A percentile compares a stretch with the other conserved stretches of the same genome.
phyloP scores from a whole-genome alignment of 495 filamentous ascomycete species.

The Pyrenula aspistea region DNA sequence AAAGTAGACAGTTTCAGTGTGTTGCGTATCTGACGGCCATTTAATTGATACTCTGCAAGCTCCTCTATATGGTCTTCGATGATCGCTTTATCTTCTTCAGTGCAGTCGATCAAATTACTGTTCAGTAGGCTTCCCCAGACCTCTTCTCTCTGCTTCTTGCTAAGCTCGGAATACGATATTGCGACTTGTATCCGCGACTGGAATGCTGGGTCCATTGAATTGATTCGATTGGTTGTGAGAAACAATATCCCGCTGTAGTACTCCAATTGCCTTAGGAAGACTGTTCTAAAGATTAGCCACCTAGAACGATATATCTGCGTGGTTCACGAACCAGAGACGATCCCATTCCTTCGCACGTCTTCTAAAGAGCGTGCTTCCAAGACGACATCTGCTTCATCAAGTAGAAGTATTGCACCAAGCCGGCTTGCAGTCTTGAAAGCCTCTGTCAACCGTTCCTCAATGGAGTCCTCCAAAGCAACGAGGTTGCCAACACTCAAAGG shows the following conservation, averaged over 20 bases:
- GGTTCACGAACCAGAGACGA: slow-evolving; percentile 15
- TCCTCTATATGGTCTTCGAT: too few species aligned
- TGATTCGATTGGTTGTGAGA: not conserved
- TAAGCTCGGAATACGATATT: not conserved
- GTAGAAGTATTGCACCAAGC: slow-evolving; percentile 10
- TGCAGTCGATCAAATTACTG: too few species aligned
- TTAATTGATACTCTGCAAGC: too few species aligned
- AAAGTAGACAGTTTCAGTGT: too few species aligned
- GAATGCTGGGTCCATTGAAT: not conserved
- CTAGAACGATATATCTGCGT: not conserved
- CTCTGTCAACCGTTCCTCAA: not conserved
- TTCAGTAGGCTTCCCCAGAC: not conserved
- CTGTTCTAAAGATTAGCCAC: not conserved
- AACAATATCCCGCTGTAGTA: not conserved
- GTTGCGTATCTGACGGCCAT: too few species aligned
- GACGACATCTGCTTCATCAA: slow-evolving; percentile 20
- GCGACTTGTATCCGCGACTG: not conserved
- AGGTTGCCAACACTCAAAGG: not conserved
- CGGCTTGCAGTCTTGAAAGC: not conserved
- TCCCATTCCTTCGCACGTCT: slow-evolving; percentile 13
- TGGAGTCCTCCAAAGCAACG: not conserved
- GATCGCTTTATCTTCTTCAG: too few species aligned
- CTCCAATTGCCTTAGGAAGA: not conserved
- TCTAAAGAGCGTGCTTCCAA: slow-evolving; percentile 11
- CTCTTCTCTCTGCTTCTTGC: not conserved